Evolutionary conservation across 129 eudicot species (phyloP), one percentile per base, ranked within the genome.

Genomic region (Cynara cardunculus): DNA sequence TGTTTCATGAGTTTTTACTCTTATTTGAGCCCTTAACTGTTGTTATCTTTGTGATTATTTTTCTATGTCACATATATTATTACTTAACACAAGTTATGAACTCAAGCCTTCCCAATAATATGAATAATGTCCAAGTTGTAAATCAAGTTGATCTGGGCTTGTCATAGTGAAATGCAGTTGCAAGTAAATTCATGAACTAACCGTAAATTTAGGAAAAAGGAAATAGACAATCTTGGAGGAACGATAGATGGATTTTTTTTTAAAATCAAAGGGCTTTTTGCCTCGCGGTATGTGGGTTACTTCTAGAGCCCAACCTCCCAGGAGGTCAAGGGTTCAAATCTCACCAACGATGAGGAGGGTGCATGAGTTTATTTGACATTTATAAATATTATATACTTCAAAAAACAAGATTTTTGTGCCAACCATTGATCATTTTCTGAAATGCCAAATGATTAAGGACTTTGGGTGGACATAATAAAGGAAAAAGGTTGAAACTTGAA

Each of bases 381-480:
- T 16, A 49, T 49, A 56, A 56, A n/a, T 19, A 56, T 56, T 5
- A 11, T 41, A 41, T 41, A 12, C 53, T 41, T 11, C 31, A 2
- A 31, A 41, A 41, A 10, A 11, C 11, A 41, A 41, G 46, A 10
- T 37, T 14, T 68, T 41, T 4, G 67, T 13, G 44, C 49, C 32
- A 26, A 34, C 21, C 30, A 39, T 68, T 39, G 41, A 66, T 78
- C 62, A 19, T 5, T 18, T 21, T 62, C 10, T 62, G 56, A 67
- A 25, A 25, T 7, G 41, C 71, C 19, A 59, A 78, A 68, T 5
- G 25, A 16, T 25, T 4, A 34, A 25, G 25, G 39, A 56, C 24
- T 80, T 72, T 59, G 30, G 41, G 30, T 80, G 84, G 72, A 35
- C 14, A 72, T 72, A 73, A 28, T 14, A 46, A 41, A 66, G 16